phyloP scores from a whole-genome alignment of 352 stramenopile species.

The Elongisporangium anandrum region DNA sequence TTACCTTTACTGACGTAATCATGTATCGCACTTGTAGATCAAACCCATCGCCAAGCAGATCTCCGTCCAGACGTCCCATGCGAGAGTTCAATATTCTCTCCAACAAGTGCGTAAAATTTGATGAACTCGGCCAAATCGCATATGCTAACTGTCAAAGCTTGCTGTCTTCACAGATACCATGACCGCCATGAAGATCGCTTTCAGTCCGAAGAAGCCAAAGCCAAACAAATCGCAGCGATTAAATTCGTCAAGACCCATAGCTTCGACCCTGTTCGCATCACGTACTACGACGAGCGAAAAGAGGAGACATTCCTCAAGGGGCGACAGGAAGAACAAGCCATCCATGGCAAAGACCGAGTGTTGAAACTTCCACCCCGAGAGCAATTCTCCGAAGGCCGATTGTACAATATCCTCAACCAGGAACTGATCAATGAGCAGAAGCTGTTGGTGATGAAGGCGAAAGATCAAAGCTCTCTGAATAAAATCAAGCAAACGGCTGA shows the following conservation, averaged over 20 bases:
- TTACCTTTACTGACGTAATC: too few species aligned
- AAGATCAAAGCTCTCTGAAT: slow-evolving; percentile 43
- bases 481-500: slow-evolving; percentile 58
- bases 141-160: slow-evolving; percentile 3
- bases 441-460: slow-evolving; percentile 29
- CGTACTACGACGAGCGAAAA: slow-evolving; percentile 51
- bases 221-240: slow-evolving; percentile 44
- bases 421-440: slow-evolving; percentile 45
- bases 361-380: slow-evolving; percentile 48
- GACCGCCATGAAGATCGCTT: slow-evolving; percentile 40
- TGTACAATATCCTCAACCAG: slow-evolving; percentile 83
- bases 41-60: slow-evolving; percentile 5
- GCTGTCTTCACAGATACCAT: slow-evolving; percentile 32
- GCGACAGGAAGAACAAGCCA: slow-evolving; percentile 31
- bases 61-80: slow-evolving; percentile 25
- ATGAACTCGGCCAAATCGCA: too few species aligned
- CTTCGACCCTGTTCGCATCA: slow-evolving; percentile 62
- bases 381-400: slow-evolving; percentile 58
- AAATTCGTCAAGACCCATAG: slow-evolving; percentile 67
- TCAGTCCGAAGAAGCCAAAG: slow-evolving; percentile 22
- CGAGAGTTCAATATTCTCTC: slow-evolving; percentile 74
- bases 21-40: neutral
- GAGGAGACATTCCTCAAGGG: slow-evolving; percentile 41
- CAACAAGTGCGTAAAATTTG: slow-evolving; percentile 58
- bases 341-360: slow-evolving; percentile 49